These are phyloP conservation scores for Ophiostoma pallidulum DNA, from an alignment of 2,329 filamentous ascomycete genomes.

Conservation along the genomic window DNA sequence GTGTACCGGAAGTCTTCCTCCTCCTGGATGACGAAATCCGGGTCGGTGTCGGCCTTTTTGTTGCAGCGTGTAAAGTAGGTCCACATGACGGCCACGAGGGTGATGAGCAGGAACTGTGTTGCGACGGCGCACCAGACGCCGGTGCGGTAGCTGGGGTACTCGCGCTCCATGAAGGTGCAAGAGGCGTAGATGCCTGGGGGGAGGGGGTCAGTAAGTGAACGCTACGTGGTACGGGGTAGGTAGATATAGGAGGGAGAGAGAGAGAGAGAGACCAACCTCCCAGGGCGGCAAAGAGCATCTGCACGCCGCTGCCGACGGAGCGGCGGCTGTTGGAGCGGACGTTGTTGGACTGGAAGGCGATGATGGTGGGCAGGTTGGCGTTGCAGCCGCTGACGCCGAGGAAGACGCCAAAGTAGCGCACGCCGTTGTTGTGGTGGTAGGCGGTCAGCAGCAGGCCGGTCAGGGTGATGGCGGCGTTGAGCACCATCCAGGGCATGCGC, in stretches of 20 bases:
- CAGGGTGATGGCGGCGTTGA: neutral
- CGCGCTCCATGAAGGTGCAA: constrained; percentile 52
- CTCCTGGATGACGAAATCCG: constrained; percentile 19
- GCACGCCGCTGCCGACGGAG: constrained; percentile 23
- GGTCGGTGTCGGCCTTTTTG: constrained; percentile 38
- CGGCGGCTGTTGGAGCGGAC: constrained; percentile 39
- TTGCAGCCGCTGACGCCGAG: constrained; percentile 64
- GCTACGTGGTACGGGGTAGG: neutral
- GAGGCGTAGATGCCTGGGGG: constrained; percentile 60
- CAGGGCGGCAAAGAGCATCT: constrained; percentile 24
- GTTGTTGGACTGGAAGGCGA: constrained; percentile 81
- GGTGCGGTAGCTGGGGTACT: constrained; percentile 42
- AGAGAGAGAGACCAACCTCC: constrained; percentile 9
- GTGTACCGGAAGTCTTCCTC: constrained; percentile 7
- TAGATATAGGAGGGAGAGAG: neutral
- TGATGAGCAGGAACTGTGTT: constrained; percentile 35
- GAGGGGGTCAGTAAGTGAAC: neutral
- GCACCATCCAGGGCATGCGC: neutral
- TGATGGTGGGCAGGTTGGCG: constrained; percentile 61
- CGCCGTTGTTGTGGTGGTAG: neutral
- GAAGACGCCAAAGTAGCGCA: constrained; percentile 26
- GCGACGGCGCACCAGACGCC: constrained; percentile 47
- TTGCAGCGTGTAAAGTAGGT: constrained; percentile 36
- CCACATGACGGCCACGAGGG: constrained; percentile 33
- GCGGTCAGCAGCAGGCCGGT: neutral